Evolutionary conservation across 495 filamentous ascomycete species (phyloP), one percentile per base, ranked within the genome.

Genomic region (Evernia prunastri): DNA sequence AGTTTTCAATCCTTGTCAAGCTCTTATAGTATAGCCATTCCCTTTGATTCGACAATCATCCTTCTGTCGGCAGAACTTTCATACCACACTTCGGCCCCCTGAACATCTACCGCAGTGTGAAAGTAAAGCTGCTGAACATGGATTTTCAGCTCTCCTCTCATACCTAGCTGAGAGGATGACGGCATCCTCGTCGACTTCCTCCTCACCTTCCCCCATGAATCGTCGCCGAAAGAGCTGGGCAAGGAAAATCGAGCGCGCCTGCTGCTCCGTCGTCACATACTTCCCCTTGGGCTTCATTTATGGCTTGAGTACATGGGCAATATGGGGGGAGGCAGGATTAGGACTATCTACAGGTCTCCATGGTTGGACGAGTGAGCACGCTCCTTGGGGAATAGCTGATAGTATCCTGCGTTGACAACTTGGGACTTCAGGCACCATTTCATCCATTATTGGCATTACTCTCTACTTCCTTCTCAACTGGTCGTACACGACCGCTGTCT

Each of bases 251-350:
- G 92, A 97, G 77, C 89, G 92, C 39, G 85, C 83, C 74, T 96
- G 90, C 77, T 97, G 94, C 73, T 78, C 79, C 17, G 82, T 83
- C 20, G 79, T 87, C 40, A 87, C 85, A n/a, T 96, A 92, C 73
- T 92, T 97, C 67, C 94, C 94, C 13, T 81, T 98, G 2, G 76
- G 77, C 45, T 96, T 98, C 74, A 89, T 98, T 63, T 97, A 96
- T 70, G 83, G 89, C 43, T 69, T 96, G 60, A 95, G 89, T 9
- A 88, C 85, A 8, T 98, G 94, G 94, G 91, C 92, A 3, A 84
- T 88, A 40, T 97, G 88, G 79, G 92, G 96, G 25, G 85, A 93
- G 69, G 82, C 88, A 42, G 87, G 81, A 64, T 88, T 96, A 45
- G 88, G 91, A 39, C 78, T 88, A 36, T 57, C 75, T 78, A 12